A percentile compares a stretch with the other conserved stretches of the same genome.
phyloP scores from a whole-genome alignment of 306 rosid species.

The Cyclanthera cordifolia region DNA sequence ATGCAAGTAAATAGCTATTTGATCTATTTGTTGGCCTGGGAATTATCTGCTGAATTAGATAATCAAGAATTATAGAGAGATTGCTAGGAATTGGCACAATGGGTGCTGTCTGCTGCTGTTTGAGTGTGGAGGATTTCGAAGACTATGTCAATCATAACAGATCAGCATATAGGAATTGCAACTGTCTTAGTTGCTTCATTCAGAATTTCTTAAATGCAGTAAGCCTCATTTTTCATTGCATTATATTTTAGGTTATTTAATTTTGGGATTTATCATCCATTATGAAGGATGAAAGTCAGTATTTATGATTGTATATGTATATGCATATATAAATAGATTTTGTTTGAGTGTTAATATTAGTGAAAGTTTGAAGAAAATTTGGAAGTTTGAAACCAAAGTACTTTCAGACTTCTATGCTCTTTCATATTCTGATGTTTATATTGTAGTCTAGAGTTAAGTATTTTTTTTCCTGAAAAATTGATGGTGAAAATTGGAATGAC shows the following conservation, averaged over 20 bases:
- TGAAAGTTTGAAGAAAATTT: not conserved
- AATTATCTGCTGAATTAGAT: conserved; percentile 20
- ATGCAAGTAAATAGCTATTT: conserved; percentile 18
- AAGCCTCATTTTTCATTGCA: conserved; percentile 21
- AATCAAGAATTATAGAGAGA: conserved; percentile 20
- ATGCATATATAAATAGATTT: not conserved
- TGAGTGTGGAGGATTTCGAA: conserved; percentile 52
- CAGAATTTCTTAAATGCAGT: conserved; percentile 63
- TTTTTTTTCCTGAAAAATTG: no score
- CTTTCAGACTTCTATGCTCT: no score
- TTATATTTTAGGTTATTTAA: not conserved
- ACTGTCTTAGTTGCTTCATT: conserved; percentile 63
- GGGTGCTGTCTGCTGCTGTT: conserved; percentile 95
- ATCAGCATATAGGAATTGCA: conserved; percentile 60
- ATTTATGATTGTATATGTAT: not conserved
- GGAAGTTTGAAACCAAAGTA: no score
- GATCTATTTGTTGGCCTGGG: conserved; percentile 23
- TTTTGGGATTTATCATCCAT: not conserved
- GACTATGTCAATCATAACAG: conserved; percentile 79
- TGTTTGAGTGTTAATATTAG: not conserved
- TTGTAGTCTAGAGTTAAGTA: no score
- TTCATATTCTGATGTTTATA: no score
- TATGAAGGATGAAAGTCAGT: not conserved
- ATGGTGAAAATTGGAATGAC: no score
- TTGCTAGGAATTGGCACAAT: conserved; percentile 41